phyloP scores from a whole-genome alignment of 1,284 basidiomycete genomes.

The Mycosarcoma mackinlayi region DNA sequence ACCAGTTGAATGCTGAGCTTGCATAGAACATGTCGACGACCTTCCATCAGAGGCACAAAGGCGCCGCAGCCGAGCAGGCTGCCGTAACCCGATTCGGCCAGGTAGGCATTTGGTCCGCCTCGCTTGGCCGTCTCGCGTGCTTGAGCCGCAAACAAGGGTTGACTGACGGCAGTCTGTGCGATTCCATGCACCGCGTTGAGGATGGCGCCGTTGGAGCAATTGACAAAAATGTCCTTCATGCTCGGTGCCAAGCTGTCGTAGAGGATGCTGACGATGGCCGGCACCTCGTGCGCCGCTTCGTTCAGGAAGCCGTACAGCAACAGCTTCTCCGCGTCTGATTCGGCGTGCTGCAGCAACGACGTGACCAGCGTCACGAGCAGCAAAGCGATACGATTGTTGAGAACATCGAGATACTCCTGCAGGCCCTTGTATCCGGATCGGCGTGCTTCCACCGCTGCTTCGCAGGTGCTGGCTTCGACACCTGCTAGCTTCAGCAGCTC shows the following conservation, averaged over 20 bases:
- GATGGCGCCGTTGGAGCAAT: slow-evolving; percentile 59
- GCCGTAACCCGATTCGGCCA: slow-evolving; percentile 61
- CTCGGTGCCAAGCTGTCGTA: slow-evolving; percentile 59
- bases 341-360: slow-evolving; percentile 58
- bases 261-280: slow-evolving; percentile 63
- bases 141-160: slow-evolving; percentile 64
- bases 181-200: slow-evolving; percentile 61
- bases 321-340: slow-evolving; percentile 56
- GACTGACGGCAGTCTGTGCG: slow-evolving; percentile 56
- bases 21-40: slow-evolving; percentile 46
- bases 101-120: slow-evolving; percentile 58
- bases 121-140: slow-evolving; percentile 60
- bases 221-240: slow-evolving; percentile 61
- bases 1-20: slow-evolving; percentile 58
- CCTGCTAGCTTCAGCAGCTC: slow-evolving; percentile 54
- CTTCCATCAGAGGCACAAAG: slow-evolving; percentile 53
- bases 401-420: slow-evolving; percentile 49
- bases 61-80: slow-evolving; percentile 60
- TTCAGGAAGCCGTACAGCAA: slow-evolving; percentile 59
- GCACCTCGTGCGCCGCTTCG: slow-evolving; percentile 56
- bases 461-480: slow-evolving; percentile 29
- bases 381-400: slow-evolving; percentile 61
- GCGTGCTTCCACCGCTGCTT: slow-evolving; percentile 46
- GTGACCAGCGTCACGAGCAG: slow-evolving; percentile 59
- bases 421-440: slow-evolving; percentile 43